Conservation (phyloP, 2,329 filamentous ascomycete genomes). For the Diaporthe amygdali region DNA sequence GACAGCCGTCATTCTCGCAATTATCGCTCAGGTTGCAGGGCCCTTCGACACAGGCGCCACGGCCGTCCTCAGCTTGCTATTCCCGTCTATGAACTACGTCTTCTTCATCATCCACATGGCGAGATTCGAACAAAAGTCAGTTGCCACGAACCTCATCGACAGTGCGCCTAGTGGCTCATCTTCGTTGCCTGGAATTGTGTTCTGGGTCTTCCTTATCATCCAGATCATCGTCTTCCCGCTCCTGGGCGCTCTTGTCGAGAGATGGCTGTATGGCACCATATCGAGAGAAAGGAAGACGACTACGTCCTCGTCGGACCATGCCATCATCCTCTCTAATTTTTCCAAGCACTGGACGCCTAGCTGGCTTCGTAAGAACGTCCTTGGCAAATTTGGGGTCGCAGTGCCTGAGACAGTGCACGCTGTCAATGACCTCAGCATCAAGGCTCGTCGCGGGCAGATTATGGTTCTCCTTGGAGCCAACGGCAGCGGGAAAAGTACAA, state of each 20-base stretch:
- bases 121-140: slow-evolving; percentile 71
- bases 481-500: slow-evolving; percentile 89
- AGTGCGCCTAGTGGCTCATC: slow-evolving; percentile 70
- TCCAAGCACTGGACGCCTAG: slow-evolving; percentile 79
- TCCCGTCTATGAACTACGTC: slow-evolving; percentile 87
- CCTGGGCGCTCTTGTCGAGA: slow-evolving; percentile 76
- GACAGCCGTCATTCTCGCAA: slow-evolving; percentile 74
- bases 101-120: slow-evolving; percentile 80
- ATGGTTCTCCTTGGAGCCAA: slow-evolving; percentile 88
- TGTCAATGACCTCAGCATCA: slow-evolving; percentile 75
- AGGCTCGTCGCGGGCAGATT: slow-evolving; percentile 79
- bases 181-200: slow-evolving; percentile 47
- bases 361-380: slow-evolving; percentile 52
- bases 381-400: slow-evolving; percentile 13
- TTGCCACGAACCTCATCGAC: slow-evolving; percentile 64
- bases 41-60: slow-evolving; percentile 68
- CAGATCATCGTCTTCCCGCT: slow-evolving; percentile 82
- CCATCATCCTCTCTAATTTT: slow-evolving; percentile 75
- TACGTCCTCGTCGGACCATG: slow-evolving; percentile 39
- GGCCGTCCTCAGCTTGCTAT: slow-evolving; percentile 74
- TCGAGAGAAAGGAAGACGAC: slow-evolving; percentile 55
- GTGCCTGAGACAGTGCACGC: slow-evolving; percentile 70
- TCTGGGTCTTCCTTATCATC: slow-evolving; percentile 75
- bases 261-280: slow-evolving; percentile 75
- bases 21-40: slow-evolving; percentile 79